Percentiles rank a stretch among this genome's conserved stretches.
These are phyloP conservation scores for Termitomyces bulborhizus DNA, from an alignment of 768 basidiomycete genomes.

Conservation along the genomic window DNA sequence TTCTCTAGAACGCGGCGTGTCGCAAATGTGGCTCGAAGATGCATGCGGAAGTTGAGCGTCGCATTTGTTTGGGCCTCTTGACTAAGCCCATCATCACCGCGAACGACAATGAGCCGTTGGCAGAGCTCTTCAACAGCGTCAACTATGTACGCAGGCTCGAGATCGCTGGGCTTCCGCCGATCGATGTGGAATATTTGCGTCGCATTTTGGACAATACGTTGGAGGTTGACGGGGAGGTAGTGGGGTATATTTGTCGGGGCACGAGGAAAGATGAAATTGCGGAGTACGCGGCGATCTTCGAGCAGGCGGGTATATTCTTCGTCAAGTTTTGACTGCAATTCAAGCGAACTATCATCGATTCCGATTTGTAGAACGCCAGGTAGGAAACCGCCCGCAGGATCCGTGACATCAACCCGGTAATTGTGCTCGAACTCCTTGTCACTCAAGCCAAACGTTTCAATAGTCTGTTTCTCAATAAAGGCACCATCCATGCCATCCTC, in stretches of 20 bases:
- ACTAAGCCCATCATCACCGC: slow-evolving; percentile 74
- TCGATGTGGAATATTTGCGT: slow-evolving; percentile 97
- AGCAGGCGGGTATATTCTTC: slow-evolving; percentile 54
- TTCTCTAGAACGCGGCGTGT: slow-evolving; percentile 83
- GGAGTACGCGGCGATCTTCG: slow-evolving; percentile 73
- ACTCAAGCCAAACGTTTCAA: slow-evolving; percentile 83
- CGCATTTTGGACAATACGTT: slow-evolving; percentile 93
- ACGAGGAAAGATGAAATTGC: slow-evolving; percentile 79
- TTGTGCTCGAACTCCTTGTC: slow-evolving; percentile 82
- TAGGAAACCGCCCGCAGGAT: slow-evolving; percentile 73
- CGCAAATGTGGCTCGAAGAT: slow-evolving; percentile 85
- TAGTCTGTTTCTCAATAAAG: slow-evolving; percentile 91
- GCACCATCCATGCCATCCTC: slow-evolving; percentile 99
- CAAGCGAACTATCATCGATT: slow-evolving; percentile 76
- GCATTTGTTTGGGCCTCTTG: slow-evolving; percentile 81
- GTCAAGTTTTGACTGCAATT: slow-evolving; percentile 81
- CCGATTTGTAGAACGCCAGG: slow-evolving; percentile 81
- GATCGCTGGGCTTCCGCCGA: slow-evolving; percentile 85
- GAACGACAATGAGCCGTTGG: slow-evolving; percentile 78
- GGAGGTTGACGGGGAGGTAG: slow-evolving; percentile 92
- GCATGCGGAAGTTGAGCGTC: slow-evolving; percentile 89
- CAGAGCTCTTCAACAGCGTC: slow-evolving; percentile 71
- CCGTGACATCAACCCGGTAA: slow-evolving; percentile 93
- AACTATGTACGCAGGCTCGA: slow-evolving; percentile 84
- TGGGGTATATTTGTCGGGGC: slow-evolving; percentile 66